phyloP scores from a whole-genome alignment of 257 asterid genomes.

The Coffea eugenioides region DNA sequence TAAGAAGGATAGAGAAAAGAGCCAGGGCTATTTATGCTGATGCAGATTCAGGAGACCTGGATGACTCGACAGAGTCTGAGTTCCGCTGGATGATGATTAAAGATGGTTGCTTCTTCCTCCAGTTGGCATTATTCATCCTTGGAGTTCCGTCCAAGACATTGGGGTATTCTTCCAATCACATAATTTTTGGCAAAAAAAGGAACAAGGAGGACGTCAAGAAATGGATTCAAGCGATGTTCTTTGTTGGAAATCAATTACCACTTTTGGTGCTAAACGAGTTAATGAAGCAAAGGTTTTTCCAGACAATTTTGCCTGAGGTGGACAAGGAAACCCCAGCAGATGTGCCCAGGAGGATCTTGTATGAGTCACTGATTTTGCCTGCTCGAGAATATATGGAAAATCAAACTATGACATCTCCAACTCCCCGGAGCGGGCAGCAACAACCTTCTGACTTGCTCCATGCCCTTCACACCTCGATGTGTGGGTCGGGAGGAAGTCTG shows the following conservation, averaged over 20 bases:
- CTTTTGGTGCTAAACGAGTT: conserved; percentile 16
- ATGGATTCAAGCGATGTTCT: conserved; percentile 25
- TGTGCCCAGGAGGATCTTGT: neutral
- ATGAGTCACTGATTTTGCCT: neutral
- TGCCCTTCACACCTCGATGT: conserved; percentile 17
- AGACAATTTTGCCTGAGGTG: neutral
- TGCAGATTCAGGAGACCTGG: neutral
- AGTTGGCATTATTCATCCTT: conserved; percentile 13
- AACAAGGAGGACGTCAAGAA: neutral
- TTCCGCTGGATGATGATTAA: no score
- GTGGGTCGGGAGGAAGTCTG: conserved; percentile 8
- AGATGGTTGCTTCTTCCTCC: conserved; percentile 19
- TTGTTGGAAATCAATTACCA: conserved; percentile 28
- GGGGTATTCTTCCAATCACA: neutral
- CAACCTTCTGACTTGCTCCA: conserved; percentile 27
- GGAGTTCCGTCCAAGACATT: neutral
- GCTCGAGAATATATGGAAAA: neutral
- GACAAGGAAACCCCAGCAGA: neutral
- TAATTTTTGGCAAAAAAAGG: neutral
- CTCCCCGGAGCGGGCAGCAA: neutral
- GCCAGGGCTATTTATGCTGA: conserved; percentile 15
- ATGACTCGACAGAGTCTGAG: neutral
- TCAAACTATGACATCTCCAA: neutral
- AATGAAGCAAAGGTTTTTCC: conserved; percentile 12
- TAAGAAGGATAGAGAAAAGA: conserved; percentile 7